Percentiles rank a stretch among this genome's conserved stretches.
These are phyloP conservation scores for Podosphaera aphanis DNA, from an alignment of 2,329 filamentous ascomycete species.

Conservation along the genomic window DNA sequence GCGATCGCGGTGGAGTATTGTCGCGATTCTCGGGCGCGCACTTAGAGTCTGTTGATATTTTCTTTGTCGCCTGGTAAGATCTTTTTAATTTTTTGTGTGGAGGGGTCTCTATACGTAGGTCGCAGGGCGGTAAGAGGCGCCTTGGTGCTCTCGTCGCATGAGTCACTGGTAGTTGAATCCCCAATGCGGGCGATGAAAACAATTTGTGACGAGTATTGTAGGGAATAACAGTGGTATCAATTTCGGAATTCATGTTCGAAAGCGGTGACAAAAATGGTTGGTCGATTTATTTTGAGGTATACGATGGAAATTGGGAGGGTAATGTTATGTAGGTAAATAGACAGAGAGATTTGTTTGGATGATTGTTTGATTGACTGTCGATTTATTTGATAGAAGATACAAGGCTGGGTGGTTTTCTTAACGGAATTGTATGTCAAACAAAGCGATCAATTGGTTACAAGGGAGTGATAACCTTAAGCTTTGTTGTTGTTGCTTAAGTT, in stretches of 20 bases:
- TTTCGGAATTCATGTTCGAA: conserved; percentile 4
- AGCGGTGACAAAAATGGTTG: neutral
- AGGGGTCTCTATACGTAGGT: conserved; percentile 16
- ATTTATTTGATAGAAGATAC: no score
- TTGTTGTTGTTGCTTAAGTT: neutral
- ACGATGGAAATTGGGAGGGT: no score
- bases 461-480: neutral
- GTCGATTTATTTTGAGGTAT: neutral
- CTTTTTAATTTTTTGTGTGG: conserved; percentile 54
- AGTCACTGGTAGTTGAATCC: conserved; percentile 61
- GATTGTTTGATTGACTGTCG: no score
- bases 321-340: no score
- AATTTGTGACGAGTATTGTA: conserved; percentile 97
- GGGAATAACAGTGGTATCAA: conserved; percentile 34
- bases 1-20: conserved; percentile 62
- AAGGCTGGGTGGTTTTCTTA: neutral
- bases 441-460: neutral
- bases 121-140: conserved; percentile 16
- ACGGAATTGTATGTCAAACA: neutral
- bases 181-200: conserved; percentile 73
- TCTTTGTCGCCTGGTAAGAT: conserved; percentile 35
- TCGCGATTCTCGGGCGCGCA: conserved; percentile 25
- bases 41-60: conserved; percentile 22
- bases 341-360: no score
- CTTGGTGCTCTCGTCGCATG: conserved; percentile 32